Percentiles rank a stretch among this genome's conserved stretches.
Evolutionary conservation across 2,329 filamentous ascomycete genomes (phyloP).

Genomic region (Incumbomyces lentus): DNA sequence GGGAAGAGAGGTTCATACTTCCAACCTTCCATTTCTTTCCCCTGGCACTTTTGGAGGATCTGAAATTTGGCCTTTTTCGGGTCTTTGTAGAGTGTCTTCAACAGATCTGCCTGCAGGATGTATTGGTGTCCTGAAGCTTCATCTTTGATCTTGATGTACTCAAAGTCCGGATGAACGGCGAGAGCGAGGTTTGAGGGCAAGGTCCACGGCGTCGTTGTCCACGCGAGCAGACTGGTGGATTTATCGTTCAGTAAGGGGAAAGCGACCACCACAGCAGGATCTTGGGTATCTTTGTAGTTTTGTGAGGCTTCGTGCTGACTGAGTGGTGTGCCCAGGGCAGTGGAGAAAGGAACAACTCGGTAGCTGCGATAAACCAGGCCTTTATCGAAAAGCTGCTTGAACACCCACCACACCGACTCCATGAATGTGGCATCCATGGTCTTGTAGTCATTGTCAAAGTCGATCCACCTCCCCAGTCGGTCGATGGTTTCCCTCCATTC

Average conservation of each 20-base stretch:
- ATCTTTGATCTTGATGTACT: slow-evolving; percentile 72
- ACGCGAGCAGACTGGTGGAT: slow-evolving; percentile 61
- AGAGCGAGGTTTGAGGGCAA: slow-evolving; percentile 65
- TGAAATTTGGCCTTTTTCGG: slow-evolving; percentile 87
- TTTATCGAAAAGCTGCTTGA: slow-evolving; percentile 79
- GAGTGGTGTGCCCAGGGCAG: slow-evolving; percentile 68
- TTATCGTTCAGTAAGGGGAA: slow-evolving; percentile 69
- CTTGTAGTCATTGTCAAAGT: slow-evolving; percentile 93
- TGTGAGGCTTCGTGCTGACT: slow-evolving; percentile 85
- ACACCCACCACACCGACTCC: slow-evolving; percentile 89
- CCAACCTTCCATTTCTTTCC: slow-evolving; percentile 71
- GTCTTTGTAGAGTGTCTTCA: slow-evolving; percentile 74
- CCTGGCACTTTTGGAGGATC: slow-evolving; percentile 61
- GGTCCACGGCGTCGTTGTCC: slow-evolving; percentile 79
- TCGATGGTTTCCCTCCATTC: slow-evolving; percentile 80
- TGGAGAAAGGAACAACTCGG: slow-evolving; percentile 83
- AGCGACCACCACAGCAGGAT: slow-evolving; percentile 71
- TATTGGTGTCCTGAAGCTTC: slow-evolving; percentile 67
- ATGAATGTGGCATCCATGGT: slow-evolving; percentile 84
- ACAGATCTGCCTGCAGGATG: slow-evolving; percentile 65
- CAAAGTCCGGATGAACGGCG: slow-evolving; percentile 64
- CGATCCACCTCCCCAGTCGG: slow-evolving; percentile 77
- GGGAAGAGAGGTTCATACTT: slow-evolving; percentile 72
- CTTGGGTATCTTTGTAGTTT: slow-evolving; percentile 79
- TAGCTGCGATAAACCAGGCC: slow-evolving; percentile 74